Conservation (phyloP, 2,329 filamentous ascomycete species). For the Magnaporthales sp. region DNA sequence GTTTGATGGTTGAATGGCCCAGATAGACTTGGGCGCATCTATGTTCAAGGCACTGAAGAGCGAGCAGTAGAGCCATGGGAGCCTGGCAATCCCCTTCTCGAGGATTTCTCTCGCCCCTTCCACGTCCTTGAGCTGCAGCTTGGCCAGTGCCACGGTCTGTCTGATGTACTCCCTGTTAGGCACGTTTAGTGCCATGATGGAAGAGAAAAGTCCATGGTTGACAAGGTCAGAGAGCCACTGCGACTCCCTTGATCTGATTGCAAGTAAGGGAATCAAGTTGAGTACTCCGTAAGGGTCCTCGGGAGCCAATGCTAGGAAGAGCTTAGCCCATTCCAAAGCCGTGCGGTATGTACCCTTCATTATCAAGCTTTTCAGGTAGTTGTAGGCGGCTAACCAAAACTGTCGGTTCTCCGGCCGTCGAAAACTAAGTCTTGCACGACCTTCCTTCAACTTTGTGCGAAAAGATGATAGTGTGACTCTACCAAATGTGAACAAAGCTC, state of each 20-base stretch:
- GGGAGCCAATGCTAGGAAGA: conserved; percentile 68
- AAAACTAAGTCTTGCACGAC: conserved; percentile 76
- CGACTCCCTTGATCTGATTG: conserved; percentile 70
- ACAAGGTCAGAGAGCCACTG: conserved; percentile 65
- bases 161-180: conserved; percentile 52
- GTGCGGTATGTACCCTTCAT: conserved; percentile 92
- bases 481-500: conserved; percentile 90
- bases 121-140: conserved; percentile 60
- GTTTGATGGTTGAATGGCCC: conserved; percentile 65
- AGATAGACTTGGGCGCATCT: conserved; percentile 69
- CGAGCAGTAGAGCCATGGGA: conserved; percentile 78
- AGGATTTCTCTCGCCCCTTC: conserved; percentile 58
- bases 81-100: conserved; percentile 55
- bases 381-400: conserved; percentile 82
- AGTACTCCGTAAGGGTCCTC: conserved; percentile 77
- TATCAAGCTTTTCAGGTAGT: conserved; percentile 77
- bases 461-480: conserved; percentile 80
- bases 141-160: conserved; percentile 70
- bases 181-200: conserved; percentile 1
- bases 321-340: conserved; percentile 85
- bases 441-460: conserved; percentile 63
- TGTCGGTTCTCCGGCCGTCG: conserved; percentile 79
- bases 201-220: conserved; percentile 12
- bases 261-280: conserved; percentile 74
- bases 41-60: conserved; percentile 76